phyloP scores from a whole-genome alignment of 352 stramenopile species.

The Thalassiosira hispida region DNA sequence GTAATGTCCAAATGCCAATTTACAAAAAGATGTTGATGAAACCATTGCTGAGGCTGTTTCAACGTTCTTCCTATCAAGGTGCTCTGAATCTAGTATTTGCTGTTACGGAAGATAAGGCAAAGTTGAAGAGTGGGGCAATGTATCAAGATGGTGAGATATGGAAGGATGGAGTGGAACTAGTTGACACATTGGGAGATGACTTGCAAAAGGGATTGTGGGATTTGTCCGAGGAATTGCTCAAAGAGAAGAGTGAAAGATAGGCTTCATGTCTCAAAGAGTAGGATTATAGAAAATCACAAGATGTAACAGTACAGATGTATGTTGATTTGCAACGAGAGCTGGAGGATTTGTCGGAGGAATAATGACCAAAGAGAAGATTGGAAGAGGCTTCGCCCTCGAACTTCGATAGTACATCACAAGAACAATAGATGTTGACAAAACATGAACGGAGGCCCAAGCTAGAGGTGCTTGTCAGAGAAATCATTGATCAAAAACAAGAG shows the following conservation, averaged over 20 bases:
- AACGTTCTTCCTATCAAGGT: conserved; percentile 43
- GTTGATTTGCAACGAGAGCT: too few species aligned
- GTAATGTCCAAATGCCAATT: conserved; percentile 35
- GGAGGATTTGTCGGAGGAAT: too few species aligned
- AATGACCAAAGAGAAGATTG: too few species aligned
- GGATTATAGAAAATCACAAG: too few species aligned
- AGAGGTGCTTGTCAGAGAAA: too few species aligned
- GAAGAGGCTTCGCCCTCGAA: too few species aligned
- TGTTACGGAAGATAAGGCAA: conserved; percentile 39
- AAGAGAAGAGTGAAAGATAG: conserved; percentile 24
- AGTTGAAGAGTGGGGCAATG: conserved; percentile 41
- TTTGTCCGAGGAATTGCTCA: conserved; percentile 51
- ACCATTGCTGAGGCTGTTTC: conserved; percentile 48
- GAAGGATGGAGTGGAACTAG: conserved; percentile 20
- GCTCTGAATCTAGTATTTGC: conserved; percentile 56
- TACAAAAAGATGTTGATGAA: conserved; percentile 41
- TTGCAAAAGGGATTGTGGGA: conserved; percentile 46
- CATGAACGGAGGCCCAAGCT: too few species aligned
- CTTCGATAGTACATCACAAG: too few species aligned
- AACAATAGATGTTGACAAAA: too few species aligned
- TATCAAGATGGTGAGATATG: conserved; percentile 54
- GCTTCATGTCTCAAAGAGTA: neutral
- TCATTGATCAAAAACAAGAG: too few species aligned
- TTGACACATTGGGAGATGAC: conserved; percentile 30
- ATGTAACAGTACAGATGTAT: too few species aligned